Base-by-base conservation (phyloP, 768 basidiomycete genomes). In the Podaxis pistillaris region DNA sequence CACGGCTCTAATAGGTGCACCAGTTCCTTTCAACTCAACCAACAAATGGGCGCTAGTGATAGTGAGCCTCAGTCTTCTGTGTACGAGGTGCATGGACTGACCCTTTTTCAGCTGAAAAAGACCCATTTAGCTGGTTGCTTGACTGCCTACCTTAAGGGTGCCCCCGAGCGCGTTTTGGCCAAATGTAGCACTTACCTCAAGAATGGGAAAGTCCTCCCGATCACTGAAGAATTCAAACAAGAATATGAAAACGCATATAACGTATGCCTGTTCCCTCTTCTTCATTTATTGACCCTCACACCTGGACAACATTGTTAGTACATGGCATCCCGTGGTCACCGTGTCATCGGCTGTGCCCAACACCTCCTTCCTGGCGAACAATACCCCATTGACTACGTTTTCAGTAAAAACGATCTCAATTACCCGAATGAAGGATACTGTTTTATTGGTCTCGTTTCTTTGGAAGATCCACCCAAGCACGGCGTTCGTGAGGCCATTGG, bases 11-110 rank as follows among this genome's bases (percentile, higher is more conserved):
- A 59, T 13, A 19, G 11, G 15, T 30, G 17, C 30, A 17, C 53
- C 58, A 79, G 86, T 89, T 13, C 88, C 88, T 37, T 89, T 89
- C 76, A 89, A 89, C 69, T 86, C 87, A 8, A 84, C 82, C 17
- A 88, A 88, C 70, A 89, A 89, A 75, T 89, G 88, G 88, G 87
- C 88, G n/a, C 70, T 89, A 55, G 85, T 86, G 50, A 87, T 87
- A 51, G 87, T 87, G 59, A 71, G 83, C 78, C 5, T 12, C 50
- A 3, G 22, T 13, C 28, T 51, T 19, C 4, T 37, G 8, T 13
- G 33, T 12, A 19, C 62, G 30, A 33, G 7, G 37, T 26, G 26
- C 56, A 51, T 55, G 26, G 57, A 17, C 47, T 63, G 38, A 53
- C 62, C 51, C 57, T 22, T 56, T 11, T 54, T 12, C 56, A 88